These are phyloP conservation scores for Rosa hybrid DNA, from an alignment of 331 rosid species.

Conservation along the genomic window DNA sequence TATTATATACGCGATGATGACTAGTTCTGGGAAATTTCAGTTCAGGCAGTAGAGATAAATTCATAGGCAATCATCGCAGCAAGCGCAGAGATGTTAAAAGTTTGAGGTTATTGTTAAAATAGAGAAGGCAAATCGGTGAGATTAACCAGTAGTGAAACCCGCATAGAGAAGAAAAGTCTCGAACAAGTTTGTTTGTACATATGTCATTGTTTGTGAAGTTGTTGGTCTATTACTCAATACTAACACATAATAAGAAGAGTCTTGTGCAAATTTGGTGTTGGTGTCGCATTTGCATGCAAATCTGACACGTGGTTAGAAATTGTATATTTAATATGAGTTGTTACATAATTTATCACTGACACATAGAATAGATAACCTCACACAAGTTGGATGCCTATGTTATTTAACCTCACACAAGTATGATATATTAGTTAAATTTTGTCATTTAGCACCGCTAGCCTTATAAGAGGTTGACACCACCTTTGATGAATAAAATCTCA, in stretches of 20 bases:
- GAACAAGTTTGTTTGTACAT: neutral
- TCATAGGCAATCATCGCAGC: slow-evolving; percentile 2
- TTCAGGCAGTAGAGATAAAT: neutral
- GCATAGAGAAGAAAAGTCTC: neutral
- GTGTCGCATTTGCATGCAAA: neutral
- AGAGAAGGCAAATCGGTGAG: neutral
- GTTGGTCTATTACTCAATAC: neutral
- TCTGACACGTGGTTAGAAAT: neutral
- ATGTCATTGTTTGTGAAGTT: neutral
- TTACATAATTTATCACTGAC: neutral
- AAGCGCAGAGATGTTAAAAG: neutral
- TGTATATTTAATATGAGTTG: neutral
- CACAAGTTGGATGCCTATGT: neutral
- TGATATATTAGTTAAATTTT: neutral
- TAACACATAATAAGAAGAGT: neutral
- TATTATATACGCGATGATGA: neutral
- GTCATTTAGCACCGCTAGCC: neutral
- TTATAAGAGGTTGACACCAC: neutral
- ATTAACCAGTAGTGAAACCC: neutral
- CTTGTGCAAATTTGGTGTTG: neutral
- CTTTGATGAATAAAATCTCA: neutral
- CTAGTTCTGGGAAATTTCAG: neutral
- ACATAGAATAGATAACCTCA: neutral
- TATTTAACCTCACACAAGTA: neutral
- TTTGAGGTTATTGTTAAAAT: neutral